phyloP scores from a whole-genome alignment of 768 basidiomycete genomes.

The Mycena haematopus region DNA sequence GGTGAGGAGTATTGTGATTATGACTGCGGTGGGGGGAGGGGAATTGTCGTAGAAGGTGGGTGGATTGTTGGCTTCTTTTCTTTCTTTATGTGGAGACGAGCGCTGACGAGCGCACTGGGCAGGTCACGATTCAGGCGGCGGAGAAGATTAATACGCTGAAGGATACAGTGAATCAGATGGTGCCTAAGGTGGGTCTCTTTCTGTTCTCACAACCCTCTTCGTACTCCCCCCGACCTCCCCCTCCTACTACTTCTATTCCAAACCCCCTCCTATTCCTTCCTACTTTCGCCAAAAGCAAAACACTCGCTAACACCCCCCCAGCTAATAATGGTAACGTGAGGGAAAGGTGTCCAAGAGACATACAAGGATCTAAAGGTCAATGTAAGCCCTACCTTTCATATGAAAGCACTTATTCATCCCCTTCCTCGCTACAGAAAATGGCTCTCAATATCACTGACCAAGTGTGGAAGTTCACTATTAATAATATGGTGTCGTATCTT shows the following conservation, averaged over 20 bases:
- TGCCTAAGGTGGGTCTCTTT: slow-evolving; percentile 22
- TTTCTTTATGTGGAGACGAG: background rate
- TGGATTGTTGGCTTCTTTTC: background rate
- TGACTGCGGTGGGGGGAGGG: slow-evolving; percentile 80
- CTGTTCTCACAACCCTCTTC: background rate
- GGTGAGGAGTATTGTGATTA: slow-evolving; percentile 77
- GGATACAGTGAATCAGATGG: slow-evolving; percentile 65
- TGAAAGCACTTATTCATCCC: too few relatives aligned
- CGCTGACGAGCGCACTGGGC: background rate
- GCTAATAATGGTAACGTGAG: slow-evolving; percentile 9
- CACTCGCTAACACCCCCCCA: background rate
- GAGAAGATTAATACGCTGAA: slow-evolving; percentile 83
- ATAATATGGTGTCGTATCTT: too few relatives aligned
- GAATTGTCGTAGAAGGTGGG: slow-evolving; percentile 64
- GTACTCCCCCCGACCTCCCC: too few relatives aligned
- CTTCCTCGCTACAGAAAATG: too few relatives aligned
- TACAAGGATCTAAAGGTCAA: too few relatives aligned
- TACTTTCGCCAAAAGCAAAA: too few relatives aligned
- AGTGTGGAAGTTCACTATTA: too few relatives aligned
- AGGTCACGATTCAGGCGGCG: slow-evolving; percentile 75
- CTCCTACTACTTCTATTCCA: too few relatives aligned
- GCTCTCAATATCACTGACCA: too few relatives aligned
- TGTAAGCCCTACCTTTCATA: too few relatives aligned
- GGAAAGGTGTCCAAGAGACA: too few relatives aligned
- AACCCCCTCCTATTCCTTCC: too few relatives aligned